phyloP scores from a whole-genome alignment of 768 basidiomycete genomes.

The Glaciozyma antarctica region DNA sequence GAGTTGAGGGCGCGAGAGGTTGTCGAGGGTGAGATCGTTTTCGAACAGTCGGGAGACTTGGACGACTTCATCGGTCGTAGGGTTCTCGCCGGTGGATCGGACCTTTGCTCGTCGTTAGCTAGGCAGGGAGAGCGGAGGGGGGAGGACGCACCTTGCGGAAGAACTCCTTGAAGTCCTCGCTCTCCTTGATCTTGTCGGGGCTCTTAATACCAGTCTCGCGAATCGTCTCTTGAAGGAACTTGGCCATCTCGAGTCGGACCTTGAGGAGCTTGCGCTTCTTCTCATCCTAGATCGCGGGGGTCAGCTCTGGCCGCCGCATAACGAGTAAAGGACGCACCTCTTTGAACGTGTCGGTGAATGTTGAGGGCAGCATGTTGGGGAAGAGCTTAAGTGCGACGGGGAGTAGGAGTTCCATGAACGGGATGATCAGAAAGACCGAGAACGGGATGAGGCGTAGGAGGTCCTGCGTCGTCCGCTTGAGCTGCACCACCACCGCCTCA shows the following conservation, averaged over 20 bases:
- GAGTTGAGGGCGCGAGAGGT: conserved; percentile 92
- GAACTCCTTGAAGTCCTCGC: conserved; percentile 96
- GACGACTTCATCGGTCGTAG: conserved; percentile 77
- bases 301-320: too few species aligned
- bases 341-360: conserved; percentile 93
- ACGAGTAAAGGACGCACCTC: conserved; percentile 49
- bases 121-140: neutral
- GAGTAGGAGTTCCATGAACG: conserved; percentile 95
- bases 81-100: conserved; percentile 88
- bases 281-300: conserved; percentile 61
- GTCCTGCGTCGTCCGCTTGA: conserved; percentile 88
- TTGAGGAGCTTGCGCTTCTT: conserved; percentile 91
- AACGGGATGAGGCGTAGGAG: conserved; percentile 88
- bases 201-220: conserved; percentile 88
- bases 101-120: conserved; percentile 46
- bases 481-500: conserved; percentile 43
- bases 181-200: conserved; percentile 75
- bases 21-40: conserved; percentile 95
- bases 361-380: conserved; percentile 97
- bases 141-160: conserved; percentile 70
- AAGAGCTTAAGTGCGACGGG: conserved; percentile 94
- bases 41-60: conserved; percentile 94
- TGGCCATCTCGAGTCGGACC: conserved; percentile 95
- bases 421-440: conserved; percentile 84
- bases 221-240: conserved; percentile 95